A percentile compares a stretch with the other conserved stretches of the same genome.
phyloP scores from a whole-genome alignment of 2,329 filamentous ascomycete species.

The Penicillium occitanis region DNA sequence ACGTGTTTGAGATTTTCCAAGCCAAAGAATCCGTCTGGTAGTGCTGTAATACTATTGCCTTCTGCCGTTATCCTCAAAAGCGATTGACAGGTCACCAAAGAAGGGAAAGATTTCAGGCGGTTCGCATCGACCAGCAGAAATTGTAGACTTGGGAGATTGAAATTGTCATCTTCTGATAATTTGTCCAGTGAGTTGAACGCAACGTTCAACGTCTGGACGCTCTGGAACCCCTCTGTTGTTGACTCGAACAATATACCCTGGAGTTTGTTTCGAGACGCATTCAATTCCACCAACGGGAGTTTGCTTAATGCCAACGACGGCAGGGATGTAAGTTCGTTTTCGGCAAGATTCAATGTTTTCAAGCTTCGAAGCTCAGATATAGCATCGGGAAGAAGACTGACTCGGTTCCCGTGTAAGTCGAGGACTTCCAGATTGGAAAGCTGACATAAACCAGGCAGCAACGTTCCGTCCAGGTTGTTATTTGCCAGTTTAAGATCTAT shows the following conservation, averaged over 20 bases:
- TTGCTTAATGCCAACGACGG: slow-evolving; percentile 68
- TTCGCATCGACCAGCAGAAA: slow-evolving; percentile 79
- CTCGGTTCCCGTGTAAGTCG: slow-evolving; percentile 76
- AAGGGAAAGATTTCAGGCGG: slow-evolving; percentile 69
- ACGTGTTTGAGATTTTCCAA: slow-evolving; percentile 70
- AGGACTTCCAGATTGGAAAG: slow-evolving; percentile 73
- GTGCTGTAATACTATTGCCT: slow-evolving; percentile 72
- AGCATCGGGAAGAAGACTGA: slow-evolving; percentile 67
- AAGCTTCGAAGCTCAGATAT: slow-evolving; percentile 68
- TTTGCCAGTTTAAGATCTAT: slow-evolving; percentile 79
- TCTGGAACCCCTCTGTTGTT: slow-evolving; percentile 57
- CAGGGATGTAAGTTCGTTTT: slow-evolving; percentile 72
- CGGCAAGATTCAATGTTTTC: slow-evolving; percentile 73
- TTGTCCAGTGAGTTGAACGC: slow-evolving; percentile 70
- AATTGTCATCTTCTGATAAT: slow-evolving; percentile 48
- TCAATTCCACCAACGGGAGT: slow-evolving; percentile 71
- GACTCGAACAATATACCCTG: slow-evolving; percentile 68
- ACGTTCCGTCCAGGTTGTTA: slow-evolving; percentile 68
- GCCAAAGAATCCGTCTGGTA: slow-evolving; percentile 73
- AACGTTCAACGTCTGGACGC: slow-evolving; percentile 74
- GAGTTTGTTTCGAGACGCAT: slow-evolving; percentile 75
- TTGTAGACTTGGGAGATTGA: slow-evolving; percentile 71
- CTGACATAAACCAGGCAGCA: slow-evolving; percentile 63
- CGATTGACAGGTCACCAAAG: slow-evolving; percentile 70
- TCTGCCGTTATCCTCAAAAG: slow-evolving; percentile 73